Evolutionary conservation across 805 yeast species (phyloP), one percentile per base, ranked within the genome.

Genomic region (Pichia exigua): DNA sequence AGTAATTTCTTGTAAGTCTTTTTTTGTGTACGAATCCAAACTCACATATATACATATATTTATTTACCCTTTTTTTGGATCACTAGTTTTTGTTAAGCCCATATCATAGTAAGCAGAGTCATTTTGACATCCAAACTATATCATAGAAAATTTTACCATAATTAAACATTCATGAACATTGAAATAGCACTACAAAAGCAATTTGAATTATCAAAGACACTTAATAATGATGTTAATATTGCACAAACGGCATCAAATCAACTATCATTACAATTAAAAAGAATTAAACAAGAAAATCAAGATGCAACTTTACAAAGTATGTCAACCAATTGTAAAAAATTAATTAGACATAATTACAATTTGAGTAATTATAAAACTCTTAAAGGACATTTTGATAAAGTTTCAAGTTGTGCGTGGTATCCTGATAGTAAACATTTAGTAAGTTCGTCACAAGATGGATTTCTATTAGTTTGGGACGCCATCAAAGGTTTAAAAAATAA

Each of bases 391-490:
- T 78, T 78, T 57, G 85, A 82, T 62, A 89, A 90, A 62, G 77
- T 90, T 21, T 75, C 83, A 10, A 79, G 81, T 52, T 70, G 86
- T 52, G 72, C 79, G 48, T 87, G 96, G 95, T 76, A 81, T 49
- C 64, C 72, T 0, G 85, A 86, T 61, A 83, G 83, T n/a, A 65
- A 68, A 44, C 75, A 74, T 44, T 61, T 90, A 2, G 65, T 89
- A 10, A 79, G 89, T 47, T 89, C 88, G 0, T 83, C 92, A 26
- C 96, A 87, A 63, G 97, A 91, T 66, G 96, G 96, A 2, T 85
- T 80, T 61, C 72, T 89, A 72, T 73, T 91, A 40, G 66, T 87
- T 21, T 91, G 97, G 97, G 92, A 90, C 64, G 75, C 88, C 0
- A 70, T 76, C 4, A 77, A 87, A 0, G 91, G 90, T 3, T 70